A percentile compares a stretch with the other conserved stretches of the same genome.
Conservation (phyloP, 805 yeast species). For the Saccharomycopsis fermentans region DNA sequence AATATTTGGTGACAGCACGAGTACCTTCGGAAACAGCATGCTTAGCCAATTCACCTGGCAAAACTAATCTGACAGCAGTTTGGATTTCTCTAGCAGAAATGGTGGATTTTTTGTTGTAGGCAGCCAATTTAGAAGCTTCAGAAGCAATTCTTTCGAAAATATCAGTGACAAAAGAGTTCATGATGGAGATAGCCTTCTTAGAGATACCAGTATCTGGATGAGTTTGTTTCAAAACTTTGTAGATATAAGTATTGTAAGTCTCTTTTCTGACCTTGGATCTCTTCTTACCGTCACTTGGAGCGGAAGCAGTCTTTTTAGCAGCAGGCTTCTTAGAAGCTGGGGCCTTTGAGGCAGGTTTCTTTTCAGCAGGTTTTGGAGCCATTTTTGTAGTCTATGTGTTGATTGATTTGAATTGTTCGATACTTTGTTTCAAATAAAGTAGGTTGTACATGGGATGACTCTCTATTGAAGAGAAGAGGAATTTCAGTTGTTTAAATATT, state of each 20-base stretch:
- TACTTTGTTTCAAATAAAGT: no score
- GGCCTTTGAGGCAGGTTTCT: constrained; percentile 84
- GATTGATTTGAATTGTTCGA: no score
- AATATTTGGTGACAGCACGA: constrained; percentile 94
- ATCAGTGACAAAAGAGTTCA: constrained; percentile 97
- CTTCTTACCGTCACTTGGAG: constrained; percentile 49
- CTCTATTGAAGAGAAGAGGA: no score
- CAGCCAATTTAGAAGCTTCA: constrained; percentile 97
- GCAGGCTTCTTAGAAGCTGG: constrained; percentile 96
- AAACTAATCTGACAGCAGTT: constrained; percentile 95
- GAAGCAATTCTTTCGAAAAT: constrained; percentile 96
- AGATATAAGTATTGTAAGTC: constrained; percentile 95
- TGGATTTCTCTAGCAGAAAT: constrained; percentile 97
- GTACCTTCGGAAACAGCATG: constrained; percentile 99
- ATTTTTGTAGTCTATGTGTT: constrained; percentile 25
- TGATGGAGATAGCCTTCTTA: constrained; percentile 95
- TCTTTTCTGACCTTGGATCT: constrained; percentile 95
- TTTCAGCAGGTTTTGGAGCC: constrained; percentile 44
- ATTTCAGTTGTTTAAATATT: no score
- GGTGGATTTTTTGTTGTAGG: constrained; percentile 96
- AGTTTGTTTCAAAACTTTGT: constrained; percentile 97
- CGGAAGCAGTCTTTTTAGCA: constrained; percentile 77
- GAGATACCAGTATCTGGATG: constrained; percentile 99
- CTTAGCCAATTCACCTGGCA: constrained; percentile 98
- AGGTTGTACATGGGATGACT: no score